Percentiles rank a stretch among this genome's conserved stretches.
Conservation (phyloP, 169 alveolate species). For the Babesia bigemina region DNA sequence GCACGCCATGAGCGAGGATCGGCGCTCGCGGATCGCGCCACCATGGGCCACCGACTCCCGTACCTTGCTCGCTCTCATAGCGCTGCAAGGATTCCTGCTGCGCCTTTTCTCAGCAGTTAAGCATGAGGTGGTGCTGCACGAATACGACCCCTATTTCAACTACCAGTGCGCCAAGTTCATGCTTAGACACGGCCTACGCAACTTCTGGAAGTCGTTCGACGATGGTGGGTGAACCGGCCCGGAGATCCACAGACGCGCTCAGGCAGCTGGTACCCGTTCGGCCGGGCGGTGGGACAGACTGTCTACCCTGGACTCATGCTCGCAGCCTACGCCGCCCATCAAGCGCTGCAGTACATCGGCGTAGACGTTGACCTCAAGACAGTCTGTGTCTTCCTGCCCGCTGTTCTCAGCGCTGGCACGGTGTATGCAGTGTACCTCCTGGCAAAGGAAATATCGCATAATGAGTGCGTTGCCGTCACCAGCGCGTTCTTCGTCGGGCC, state of each 20-base stretch:
- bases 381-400: constrained; percentile 96
- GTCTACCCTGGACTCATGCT: constrained; percentile 98
- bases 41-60: constrained; percentile 21
- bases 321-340: constrained; percentile 87
- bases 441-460: constrained; percentile 78
- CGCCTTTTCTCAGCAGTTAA: constrained; percentile 95
- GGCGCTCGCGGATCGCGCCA: not conserved
- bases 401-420: constrained; percentile 92
- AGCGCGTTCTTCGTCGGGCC: constrained; percentile 95
- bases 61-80: constrained; percentile 47
- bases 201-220: constrained; percentile 98
- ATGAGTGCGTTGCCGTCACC: constrained; percentile 91
- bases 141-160: constrained; percentile 99
- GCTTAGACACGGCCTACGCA: constrained; percentile 90
- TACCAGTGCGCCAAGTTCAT: constrained; percentile 93
- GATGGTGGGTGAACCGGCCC: constrained; percentile 52
- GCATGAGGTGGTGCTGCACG: constrained; percentile 96
- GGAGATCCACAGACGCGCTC: constrained; percentile 49
- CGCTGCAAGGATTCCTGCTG: constrained; percentile 81
- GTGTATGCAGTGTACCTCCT: constrained; percentile 91
- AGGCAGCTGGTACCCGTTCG: constrained; percentile 97
- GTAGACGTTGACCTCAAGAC: constrained; percentile 91
- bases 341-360: constrained; percentile 70
- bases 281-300: constrained; percentile 97
- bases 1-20: not conserved